These are phyloP conservation scores for Lipomyces lipofer DNA, from an alignment of 805 yeast species.

Conservation along the genomic window DNA sequence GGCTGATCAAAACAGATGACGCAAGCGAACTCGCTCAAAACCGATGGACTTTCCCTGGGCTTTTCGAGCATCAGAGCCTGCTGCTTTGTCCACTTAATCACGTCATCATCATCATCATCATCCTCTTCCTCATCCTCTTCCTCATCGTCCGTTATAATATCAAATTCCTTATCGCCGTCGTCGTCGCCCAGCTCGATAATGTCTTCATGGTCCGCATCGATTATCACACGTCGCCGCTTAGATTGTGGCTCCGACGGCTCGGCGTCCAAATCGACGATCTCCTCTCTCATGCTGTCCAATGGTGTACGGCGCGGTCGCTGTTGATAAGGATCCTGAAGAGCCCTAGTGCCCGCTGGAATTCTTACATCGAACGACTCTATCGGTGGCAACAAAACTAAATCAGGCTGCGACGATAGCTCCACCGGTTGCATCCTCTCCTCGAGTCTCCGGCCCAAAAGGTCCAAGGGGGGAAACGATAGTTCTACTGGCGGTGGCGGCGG, in stretches of 20 bases:
- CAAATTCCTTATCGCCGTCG: conserved; percentile 1
- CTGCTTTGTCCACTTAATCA: neutral
- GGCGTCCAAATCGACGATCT: conserved; percentile 10
- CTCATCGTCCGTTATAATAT: neutral
- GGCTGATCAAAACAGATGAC: conserved; percentile 43
- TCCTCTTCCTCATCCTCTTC: conserved; percentile 8
- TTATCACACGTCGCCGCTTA: neutral
- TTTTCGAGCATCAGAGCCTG: conserved; percentile 5
- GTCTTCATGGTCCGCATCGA: neutral
- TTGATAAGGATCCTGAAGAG: too few relatives aligned
- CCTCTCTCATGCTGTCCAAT: too few relatives aligned
- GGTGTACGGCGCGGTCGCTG: too few relatives aligned
- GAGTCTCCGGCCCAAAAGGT: too few relatives aligned
- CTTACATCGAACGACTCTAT: too few relatives aligned
- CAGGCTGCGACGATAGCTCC: too few relatives aligned
- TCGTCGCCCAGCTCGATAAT: conserved; percentile 12
- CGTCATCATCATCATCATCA: conserved; percentile 4
- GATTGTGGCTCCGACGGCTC: neutral
- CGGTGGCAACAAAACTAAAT: too few relatives aligned
- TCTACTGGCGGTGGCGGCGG: too few relatives aligned
- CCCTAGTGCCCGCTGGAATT: too few relatives aligned
- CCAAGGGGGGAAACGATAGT: too few relatives aligned
- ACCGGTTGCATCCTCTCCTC: too few relatives aligned
- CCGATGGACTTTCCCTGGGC: conserved; percentile 25
- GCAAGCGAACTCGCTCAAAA: conserved; percentile 34